phyloP scores from a whole-genome alignment of 352 stramenopile genomes.

The Globisporangium carolinianum region DNA sequence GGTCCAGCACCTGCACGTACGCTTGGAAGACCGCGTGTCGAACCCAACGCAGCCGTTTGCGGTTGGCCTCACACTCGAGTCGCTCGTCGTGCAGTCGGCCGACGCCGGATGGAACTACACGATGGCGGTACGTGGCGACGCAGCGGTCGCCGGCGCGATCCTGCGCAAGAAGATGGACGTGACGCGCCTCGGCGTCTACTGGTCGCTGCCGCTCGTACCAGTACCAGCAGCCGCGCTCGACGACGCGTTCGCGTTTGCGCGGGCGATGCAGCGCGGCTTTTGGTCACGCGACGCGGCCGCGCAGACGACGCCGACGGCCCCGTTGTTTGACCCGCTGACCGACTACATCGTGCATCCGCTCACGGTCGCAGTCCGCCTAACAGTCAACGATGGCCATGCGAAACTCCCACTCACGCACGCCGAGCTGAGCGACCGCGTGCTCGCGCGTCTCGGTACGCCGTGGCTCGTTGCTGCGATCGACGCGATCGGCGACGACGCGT shows the following conservation, averaged over 20 bases:
- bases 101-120: conserved; percentile 82
- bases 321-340: conserved; percentile 29
- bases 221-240: conserved; percentile 37
- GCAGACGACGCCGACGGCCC: conserved; percentile 13
- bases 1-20: conserved; percentile 67
- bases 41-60: conserved; percentile 35
- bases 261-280: conserved; percentile 66
- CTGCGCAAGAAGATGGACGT: conserved; percentile 80
- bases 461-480: conserved; percentile 79
- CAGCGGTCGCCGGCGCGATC: conserved; percentile 22
- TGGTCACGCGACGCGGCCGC: conserved; percentile 16
- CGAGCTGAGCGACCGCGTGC: conserved; percentile 61
- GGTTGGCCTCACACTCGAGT: conserved; percentile 67
- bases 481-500: conserved; percentile 57
- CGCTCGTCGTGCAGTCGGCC: conserved; percentile 76
- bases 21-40: conserved; percentile 65
- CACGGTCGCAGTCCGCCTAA: conserved; percentile 73
- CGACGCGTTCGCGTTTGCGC: conserved; percentile 52
- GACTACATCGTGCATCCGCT: conserved; percentile 75
- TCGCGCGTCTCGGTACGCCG: conserved; percentile 61
- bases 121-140: conserved; percentile 50
- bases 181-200: conserved; percentile 78
- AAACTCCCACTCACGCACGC: conserved; percentile 77
- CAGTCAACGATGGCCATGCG: conserved; percentile 71
- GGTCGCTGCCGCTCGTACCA: conserved; percentile 45